A percentile compares a stretch with the other conserved stretches of the same genome.
Conservation (phyloP, 2,329 filamentous ascomycete genomes). For the Acephala macrosclerotiorum region DNA sequence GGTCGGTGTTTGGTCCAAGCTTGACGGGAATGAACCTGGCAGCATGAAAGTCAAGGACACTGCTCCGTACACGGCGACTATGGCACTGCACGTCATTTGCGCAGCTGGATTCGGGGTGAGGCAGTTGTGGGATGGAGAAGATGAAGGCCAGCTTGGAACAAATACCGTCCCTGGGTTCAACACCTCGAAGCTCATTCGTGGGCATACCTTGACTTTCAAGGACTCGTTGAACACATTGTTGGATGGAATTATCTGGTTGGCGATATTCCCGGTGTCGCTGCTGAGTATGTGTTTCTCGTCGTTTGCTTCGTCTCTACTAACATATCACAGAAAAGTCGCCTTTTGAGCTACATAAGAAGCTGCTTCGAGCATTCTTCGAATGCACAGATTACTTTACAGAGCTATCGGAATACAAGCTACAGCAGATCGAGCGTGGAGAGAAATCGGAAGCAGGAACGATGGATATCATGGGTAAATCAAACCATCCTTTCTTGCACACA, state of each 20-base stretch:
- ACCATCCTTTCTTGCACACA: not conserved
- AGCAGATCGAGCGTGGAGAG: slow-evolving; percentile 18
- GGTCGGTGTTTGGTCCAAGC: slow-evolving; percentile 46
- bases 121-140: slow-evolving; percentile 50
- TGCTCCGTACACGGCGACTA: slow-evolving; percentile 54
- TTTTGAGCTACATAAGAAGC: slow-evolving; percentile 50
- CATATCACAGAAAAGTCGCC: slow-evolving; percentile 40
- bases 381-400: slow-evolving; percentile 61
- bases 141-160: slow-evolving; percentile 35
- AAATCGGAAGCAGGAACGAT: slow-evolving; percentile 15
- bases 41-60: slow-evolving; percentile 48
- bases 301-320: not conserved
- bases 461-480: slow-evolving; percentile 24
- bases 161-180: slow-evolving; percentile 33
- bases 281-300: slow-evolving; percentile 42
- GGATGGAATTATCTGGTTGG: slow-evolving; percentile 55
- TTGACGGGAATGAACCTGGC: slow-evolving; percentile 16
- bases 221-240: slow-evolving; percentile 55
- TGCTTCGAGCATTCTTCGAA: slow-evolving; percentile 52
- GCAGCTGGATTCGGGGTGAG: slow-evolving; percentile 56
- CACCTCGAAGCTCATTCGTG: slow-evolving; percentile 32
- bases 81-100: slow-evolving; percentile 61
- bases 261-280: slow-evolving; percentile 53
- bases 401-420: slow-evolving; percentile 49
- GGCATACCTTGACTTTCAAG: slow-evolving; percentile 57